These are phyloP conservation scores for Vitis labrusca DNA, from an alignment of 164 flowering plant species.

Conservation along the genomic window DNA sequence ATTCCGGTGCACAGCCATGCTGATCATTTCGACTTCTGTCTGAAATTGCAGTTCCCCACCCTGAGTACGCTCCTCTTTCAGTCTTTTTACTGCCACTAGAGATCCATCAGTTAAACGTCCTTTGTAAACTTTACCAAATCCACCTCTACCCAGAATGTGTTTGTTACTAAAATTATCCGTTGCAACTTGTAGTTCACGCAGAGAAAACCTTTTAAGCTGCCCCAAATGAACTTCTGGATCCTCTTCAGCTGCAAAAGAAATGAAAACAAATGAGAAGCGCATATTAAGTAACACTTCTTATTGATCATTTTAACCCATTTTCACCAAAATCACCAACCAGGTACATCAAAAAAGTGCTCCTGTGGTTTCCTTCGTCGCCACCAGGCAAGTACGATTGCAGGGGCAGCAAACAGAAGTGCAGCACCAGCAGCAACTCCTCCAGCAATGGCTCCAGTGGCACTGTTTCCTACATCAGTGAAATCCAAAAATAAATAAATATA, in stretches of 20 bases:
- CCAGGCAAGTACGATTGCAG: slow-evolving; percentile 63
- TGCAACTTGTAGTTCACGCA: slow-evolving; percentile 69
- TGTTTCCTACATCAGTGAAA: slow-evolving; percentile 27
- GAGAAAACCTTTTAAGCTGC: slow-evolving; percentile 65
- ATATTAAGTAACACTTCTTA: background rate
- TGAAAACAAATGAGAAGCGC: background rate
- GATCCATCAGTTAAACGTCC: slow-evolving; percentile 65
- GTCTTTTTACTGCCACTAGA: slow-evolving; percentile 62
- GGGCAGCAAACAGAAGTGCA: slow-evolving; percentile 65
- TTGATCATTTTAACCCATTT: background rate
- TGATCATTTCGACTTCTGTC: slow-evolving; percentile 68
- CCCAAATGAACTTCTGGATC: slow-evolving; percentile 72
- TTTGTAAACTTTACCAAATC: slow-evolving; percentile 68
- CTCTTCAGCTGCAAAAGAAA: slow-evolving; percentile 52
- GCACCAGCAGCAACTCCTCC: slow-evolving; percentile 79
- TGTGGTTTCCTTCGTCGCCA: slow-evolving; percentile 56
- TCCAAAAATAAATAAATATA: background rate
- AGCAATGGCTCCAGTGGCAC: slow-evolving; percentile 61
- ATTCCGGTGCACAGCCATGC: slow-evolving; percentile 77
- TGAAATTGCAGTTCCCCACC: slow-evolving; percentile 73
- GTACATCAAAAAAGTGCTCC: slow-evolving; percentile 69
- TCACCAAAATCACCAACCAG: slow-evolving; percentile 35
- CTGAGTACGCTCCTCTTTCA: slow-evolving; percentile 63
- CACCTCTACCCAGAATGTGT: slow-evolving; percentile 64
- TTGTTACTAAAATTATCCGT: slow-evolving; percentile 59